Base-by-base conservation (phyloP, 106 monocot genomes). In the Apostasia shenzhenica region DNA sequence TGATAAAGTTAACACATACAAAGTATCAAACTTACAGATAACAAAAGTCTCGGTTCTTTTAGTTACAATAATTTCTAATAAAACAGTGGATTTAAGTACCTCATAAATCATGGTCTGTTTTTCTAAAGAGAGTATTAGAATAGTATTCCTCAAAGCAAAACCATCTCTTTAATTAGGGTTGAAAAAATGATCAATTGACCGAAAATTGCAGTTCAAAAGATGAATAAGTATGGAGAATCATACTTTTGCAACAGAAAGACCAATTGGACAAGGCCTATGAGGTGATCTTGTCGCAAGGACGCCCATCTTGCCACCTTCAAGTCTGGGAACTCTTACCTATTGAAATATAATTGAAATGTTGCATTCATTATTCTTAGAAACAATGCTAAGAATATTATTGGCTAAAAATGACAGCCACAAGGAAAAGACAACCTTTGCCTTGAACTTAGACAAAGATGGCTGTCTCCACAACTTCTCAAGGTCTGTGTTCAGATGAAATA, bases 171-270 rank as follows among this genome's bases (percentile, higher is more conserved):
- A 12, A 62, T 62, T 62, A 43, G 12, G 13, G 8, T 45, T 45
- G 12, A 45, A 62, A 62, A 42, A 62, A 45, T 26, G 45, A 9
- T 62, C 39, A 62, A 41, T 3, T 5, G 9, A 14, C 1, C 11
- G 10, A 60, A 4, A 40, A 5, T 1, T 3, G 45, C 13, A 44
- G 44, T 45, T 45, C 45, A 62, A 62, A 13, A 2, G 41, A 41
- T 7, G 59, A 45, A 62, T 9, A 59, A 41, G 41, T 5, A 41
- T 59, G 2, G 40, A 59, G 8, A 62, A 62, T 65, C n/a, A 79
- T 83, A 90, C 97, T 86, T 97, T 97, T 55, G 97, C 97, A 77
- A 92, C 92, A 63, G 86, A 85, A 46, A 97, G 89, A 72, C 97
- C 97, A 75, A 97, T 86, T 37, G 97, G 97, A 82, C 92, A 87